Conservation (phyloP, 768 basidiomycete species). For the Podaxis sp. region DNA sequence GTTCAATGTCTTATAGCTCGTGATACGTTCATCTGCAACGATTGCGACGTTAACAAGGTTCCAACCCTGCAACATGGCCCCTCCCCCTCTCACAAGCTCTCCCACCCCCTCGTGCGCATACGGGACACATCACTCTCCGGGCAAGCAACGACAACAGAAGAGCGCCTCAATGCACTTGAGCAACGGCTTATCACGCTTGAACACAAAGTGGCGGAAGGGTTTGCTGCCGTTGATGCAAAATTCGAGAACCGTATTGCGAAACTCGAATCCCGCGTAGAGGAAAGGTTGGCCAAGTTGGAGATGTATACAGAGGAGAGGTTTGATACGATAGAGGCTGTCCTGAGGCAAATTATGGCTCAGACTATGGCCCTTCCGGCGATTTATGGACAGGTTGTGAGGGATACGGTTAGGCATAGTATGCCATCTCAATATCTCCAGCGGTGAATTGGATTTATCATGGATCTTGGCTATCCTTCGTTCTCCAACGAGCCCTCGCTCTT, state of each 20-base stretch:
- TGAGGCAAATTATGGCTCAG: slow-evolving; percentile 28
- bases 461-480: background rate
- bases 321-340: slow-evolving; percentile 25
- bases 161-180: slow-evolving; percentile 27
- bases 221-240: slow-evolving; percentile 22
- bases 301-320: slow-evolving; percentile 24
- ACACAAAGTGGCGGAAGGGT: slow-evolving; percentile 27
- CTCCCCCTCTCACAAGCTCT: slow-evolving; percentile 19
- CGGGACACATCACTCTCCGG: slow-evolving; percentile 21
- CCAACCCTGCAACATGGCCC: slow-evolving; percentile 15
- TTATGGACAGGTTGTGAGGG: slow-evolving; percentile 27
- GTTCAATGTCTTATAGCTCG: slow-evolving; percentile 18
- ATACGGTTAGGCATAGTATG: slow-evolving; percentile 16
- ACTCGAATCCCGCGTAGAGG: slow-evolving; percentile 25
- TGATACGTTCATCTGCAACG: slow-evolving; percentile 31
- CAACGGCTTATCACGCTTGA: slow-evolving; percentile 30
- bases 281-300: slow-evolving; percentile 25
- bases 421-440: background rate
- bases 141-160: slow-evolving; percentile 22
- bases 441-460: background rate
- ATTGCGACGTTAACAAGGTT: slow-evolving; percentile 25
- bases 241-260: slow-evolving; percentile 27
- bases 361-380: slow-evolving; percentile 29
- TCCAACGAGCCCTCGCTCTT: background rate
- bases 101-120: slow-evolving; percentile 31